phyloP scores from a whole-genome alignment of 1,139 yeast species.

The Candida glucosophila region DNA sequence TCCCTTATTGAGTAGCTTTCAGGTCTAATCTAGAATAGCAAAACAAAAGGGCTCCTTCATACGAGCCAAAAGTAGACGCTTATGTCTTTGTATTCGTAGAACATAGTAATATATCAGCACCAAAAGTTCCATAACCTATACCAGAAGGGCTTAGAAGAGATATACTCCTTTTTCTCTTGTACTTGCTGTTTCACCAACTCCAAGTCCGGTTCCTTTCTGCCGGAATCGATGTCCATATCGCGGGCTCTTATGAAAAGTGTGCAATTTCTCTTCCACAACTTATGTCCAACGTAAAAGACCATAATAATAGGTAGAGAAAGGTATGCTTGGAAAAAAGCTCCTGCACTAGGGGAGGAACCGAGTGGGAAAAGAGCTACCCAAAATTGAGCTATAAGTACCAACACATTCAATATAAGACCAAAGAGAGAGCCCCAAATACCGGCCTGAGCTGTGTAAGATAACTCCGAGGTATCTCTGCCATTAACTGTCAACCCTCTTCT shows the following conservation, averaged over 20 bases:
- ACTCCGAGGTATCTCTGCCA: constrained; percentile 57
- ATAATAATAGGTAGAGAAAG: constrained; percentile 56
- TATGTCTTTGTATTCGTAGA: no score
- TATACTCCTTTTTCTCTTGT: constrained; percentile 47
- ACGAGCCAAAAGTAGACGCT: no score
- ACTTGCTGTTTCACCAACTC: constrained; percentile 60
- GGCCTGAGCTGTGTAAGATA: constrained; percentile 59
- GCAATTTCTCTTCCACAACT: constrained; percentile 49
- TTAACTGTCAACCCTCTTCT: constrained; percentile 62
- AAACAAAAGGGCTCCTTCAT: no score
- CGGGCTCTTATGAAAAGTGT: constrained; percentile 33
- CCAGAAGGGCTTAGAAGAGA: constrained; percentile 44
- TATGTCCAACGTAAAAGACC: constrained; percentile 49
- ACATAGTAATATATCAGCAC: no score
- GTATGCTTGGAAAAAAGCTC: constrained; percentile 51
- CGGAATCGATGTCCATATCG: constrained; percentile 60
- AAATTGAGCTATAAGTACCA: constrained; percentile 71
- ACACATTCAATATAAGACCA: constrained; percentile 51
- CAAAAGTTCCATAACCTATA: constrained; percentile 45
- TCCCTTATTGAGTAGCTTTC: no score
- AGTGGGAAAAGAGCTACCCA: constrained; percentile 71
- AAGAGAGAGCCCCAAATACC: constrained; percentile 65
- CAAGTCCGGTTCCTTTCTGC: constrained; percentile 61
- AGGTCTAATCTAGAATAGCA: no score
- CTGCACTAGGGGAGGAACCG: constrained; percentile 47